Percentiles rank a stretch among this genome's conserved stretches.
These are phyloP conservation scores for Candida nitratophila DNA, from an alignment of 805 yeast genomes.

Conservation along the genomic window DNA sequence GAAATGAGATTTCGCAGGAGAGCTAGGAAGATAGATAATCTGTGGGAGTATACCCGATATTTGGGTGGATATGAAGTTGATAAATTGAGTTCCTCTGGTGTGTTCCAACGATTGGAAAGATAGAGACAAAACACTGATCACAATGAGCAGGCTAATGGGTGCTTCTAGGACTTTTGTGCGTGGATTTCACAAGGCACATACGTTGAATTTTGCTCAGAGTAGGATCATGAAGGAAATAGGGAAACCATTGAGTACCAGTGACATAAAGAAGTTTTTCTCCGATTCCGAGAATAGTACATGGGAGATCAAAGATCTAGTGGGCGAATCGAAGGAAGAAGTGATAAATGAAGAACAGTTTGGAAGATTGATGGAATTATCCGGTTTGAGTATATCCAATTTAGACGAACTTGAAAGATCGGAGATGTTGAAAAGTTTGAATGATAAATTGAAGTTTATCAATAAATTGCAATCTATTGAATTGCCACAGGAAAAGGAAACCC, in stretches of 20 bases:
- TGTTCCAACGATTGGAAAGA: too few relatives aligned
- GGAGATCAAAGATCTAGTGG: constrained; percentile 4
- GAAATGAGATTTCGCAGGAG: background rate
- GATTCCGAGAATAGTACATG: constrained; percentile 2
- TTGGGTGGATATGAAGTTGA: too few relatives aligned
- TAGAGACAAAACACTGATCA: too few relatives aligned
- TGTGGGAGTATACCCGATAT: too few relatives aligned
- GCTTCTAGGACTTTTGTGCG: too few relatives aligned
- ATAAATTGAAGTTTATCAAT: constrained; percentile 45
- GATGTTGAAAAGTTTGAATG: constrained; percentile 30
- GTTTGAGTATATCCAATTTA: constrained; percentile 29
- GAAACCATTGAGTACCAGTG: constrained; percentile 6
- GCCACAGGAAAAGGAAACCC: too few relatives aligned
- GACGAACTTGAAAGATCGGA: constrained; percentile 20
- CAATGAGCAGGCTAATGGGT: too few relatives aligned
- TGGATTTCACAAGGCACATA: too few relatives aligned
- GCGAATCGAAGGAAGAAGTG: constrained; percentile 2
- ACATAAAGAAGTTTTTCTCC: constrained; percentile 12
- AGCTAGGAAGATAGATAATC: too few relatives aligned
- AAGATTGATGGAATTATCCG: constrained; percentile 41
- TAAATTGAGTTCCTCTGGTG: too few relatives aligned
- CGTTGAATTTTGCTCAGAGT: too few relatives aligned
- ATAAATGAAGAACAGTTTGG: constrained; percentile 12
- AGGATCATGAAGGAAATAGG: constrained; percentile 3
- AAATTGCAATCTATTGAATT: constrained; percentile 31